phyloP scores from a whole-genome alignment of 2,329 filamentous ascomycete species.

The Xylaria sp. region DNA sequence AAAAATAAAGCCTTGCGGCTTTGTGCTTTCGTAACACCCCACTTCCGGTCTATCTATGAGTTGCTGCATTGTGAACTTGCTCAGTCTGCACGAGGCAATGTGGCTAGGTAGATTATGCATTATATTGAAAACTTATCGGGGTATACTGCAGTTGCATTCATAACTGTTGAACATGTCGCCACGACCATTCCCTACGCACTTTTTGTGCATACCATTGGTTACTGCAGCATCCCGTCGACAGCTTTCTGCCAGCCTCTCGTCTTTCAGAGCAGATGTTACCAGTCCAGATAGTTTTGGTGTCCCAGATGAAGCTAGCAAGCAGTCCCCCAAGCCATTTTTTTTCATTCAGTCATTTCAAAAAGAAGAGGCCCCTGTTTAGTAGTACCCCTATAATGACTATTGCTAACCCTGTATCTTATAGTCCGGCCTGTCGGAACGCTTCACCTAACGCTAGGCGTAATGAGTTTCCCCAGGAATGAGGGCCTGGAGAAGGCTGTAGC shows the following conservation, averaged over 20 bases:
- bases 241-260: conserved; percentile 68
- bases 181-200: conserved; percentile 70
- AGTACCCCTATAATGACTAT: not conserved
- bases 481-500: conserved; percentile 55
- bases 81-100: not conserved
- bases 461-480: conserved; percentile 71
- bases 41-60: not conserved
- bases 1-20: not conserved
- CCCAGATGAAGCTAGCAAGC: conserved; percentile 65
- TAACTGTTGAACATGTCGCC: conserved; percentile 49
- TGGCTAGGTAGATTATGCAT: not conserved
- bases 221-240: conserved; percentile 69
- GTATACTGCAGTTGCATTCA: not conserved
- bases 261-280: conserved; percentile 70
- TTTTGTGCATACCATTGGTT: conserved; percentile 78
- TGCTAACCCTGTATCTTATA: conserved; percentile 16
- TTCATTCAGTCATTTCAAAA: not conserved
- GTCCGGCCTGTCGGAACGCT: conserved; percentile 81
- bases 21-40: not conserved
- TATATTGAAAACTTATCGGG: not conserved
- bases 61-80: not conserved
- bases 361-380: not conserved
- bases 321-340: not conserved
- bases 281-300: conserved; percentile 59
- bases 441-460: conserved; percentile 87